phyloP scores from a whole-genome alignment of 352 stramenopile species.

The Phytopythium mirpurense region DNA sequence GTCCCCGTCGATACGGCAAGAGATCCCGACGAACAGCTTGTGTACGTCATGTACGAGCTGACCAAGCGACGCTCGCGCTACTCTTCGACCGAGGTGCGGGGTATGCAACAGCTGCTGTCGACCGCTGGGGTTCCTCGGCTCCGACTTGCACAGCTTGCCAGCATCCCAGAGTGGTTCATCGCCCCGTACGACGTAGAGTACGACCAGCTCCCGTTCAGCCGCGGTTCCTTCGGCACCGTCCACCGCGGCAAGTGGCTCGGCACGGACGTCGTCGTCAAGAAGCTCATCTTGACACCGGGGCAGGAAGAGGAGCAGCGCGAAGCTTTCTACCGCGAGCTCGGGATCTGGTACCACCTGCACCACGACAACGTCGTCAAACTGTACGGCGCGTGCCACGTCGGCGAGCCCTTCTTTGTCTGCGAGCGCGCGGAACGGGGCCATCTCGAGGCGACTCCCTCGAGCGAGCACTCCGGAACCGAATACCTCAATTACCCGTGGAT shows the following conservation, averaged over 20 bases:
- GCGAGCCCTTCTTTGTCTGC: constrained; percentile 20
- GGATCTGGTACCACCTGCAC: constrained; percentile 17
- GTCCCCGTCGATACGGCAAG: neutral
- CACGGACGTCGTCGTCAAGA: constrained; percentile 15
- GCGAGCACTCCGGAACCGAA: no score
- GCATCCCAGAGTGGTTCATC: constrained; percentile 14
- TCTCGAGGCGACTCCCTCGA: no score
- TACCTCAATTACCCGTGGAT: no score
- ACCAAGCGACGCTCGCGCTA: neutral
- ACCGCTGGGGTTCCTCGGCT: neutral
- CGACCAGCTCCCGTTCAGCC: constrained; percentile 8
- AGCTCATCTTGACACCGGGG: constrained; percentile 11
- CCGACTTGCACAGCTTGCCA: neutral
- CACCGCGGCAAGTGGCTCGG: constrained; percentile 13
- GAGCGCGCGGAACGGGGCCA: constrained; percentile 6
- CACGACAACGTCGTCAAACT: constrained; percentile 19
- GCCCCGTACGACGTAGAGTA: constrained; percentile 14
- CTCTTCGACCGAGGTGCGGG: neutral
- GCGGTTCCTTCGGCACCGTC: constrained; percentile 15
- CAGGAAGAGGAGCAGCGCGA: constrained; percentile 5
- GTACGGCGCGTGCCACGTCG: constrained; percentile 16
- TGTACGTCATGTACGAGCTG: neutral
- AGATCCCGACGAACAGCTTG: neutral
- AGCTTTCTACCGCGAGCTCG: constrained; percentile 14
- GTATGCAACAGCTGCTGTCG: neutral